Percentiles rank a stretch among this genome's conserved stretches.
Evolutionary conservation across 768 basidiomycete species (phyloP).

Genomic region (Sporobolomyces roseus): DNA sequence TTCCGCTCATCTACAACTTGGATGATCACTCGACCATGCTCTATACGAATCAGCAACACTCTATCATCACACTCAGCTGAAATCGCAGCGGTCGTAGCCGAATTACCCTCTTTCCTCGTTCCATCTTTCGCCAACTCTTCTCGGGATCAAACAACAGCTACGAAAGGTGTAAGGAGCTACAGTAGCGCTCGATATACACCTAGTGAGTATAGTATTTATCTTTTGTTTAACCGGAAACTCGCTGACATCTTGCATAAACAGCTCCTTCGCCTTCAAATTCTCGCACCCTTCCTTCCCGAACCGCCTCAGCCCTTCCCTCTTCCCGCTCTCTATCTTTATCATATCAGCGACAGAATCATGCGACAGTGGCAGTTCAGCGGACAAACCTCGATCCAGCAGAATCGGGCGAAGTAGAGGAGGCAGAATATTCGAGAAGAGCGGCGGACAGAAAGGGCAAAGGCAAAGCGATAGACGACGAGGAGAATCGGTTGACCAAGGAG

Average conservation of each 20-base stretch:
- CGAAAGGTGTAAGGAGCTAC: not conserved
- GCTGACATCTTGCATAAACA: not conserved
- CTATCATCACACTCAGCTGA: not conserved
- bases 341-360: not conserved
- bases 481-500: not conserved
- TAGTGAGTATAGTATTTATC: no score
- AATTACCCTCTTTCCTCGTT: constrained; percentile 30
- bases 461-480: not conserved
- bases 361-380: not conserved
- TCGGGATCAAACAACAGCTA: not conserved
- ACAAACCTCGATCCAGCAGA: not conserved
- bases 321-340: not conserved
- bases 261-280: not conserved
- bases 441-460: constrained; percentile 3
- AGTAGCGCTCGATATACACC: not conserved
- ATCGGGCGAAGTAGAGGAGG: not conserved
- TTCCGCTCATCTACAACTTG: not conserved
- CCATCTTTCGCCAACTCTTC: constrained; percentile 24
- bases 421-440: not conserved
- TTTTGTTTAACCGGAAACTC: not conserved
- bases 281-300: no score
- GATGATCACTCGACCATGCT: constrained; percentile 4
- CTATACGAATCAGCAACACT: not conserved
- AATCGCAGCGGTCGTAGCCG: constrained; percentile 16
- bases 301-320: no score